Evolutionary conservation across 1,284 basidiomycete genomes (phyloP), one percentile per base, ranked within the genome.

Genomic region (Ustilago vetiveriae): DNA sequence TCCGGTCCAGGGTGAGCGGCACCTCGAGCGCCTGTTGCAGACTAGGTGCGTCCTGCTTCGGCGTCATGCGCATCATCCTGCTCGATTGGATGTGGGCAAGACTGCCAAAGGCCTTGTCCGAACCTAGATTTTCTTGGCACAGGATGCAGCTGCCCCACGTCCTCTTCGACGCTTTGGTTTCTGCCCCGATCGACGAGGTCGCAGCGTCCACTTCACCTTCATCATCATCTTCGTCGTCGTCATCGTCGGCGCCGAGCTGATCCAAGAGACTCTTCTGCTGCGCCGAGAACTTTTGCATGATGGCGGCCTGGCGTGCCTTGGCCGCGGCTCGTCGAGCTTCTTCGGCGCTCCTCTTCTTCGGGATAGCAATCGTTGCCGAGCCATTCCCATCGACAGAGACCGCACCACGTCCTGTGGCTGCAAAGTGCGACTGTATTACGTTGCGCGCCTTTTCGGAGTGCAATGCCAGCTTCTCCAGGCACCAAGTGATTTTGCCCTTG

Each of bases 81-180:
- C 94, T 97, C 0, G 92, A 89, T 80, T 98, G 95, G 6, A 98
- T 82, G 57, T 95, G 85, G 1, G 91, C 92, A n/a, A 99, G 86
- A 42, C 88, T 88, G 13, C 96, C 96, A 78, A 97, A 98, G 0
- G 91, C 85, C 59, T 88, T 86, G 13, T 86, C 84, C 1, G 85
- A 83, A 59, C 88, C 90, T 43, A 98, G 87, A 60, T 93, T 90
- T 82, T 98, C 96, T 82, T 98, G 96, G 76, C 96, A 99, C 8
- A 98, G 92, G 68, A 99, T 98, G 82, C 96, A 99, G 23, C 90
- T 90, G 1, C 95, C 96, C 67, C 53, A 58, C 29, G 48, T 65
- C 55, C 62, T 60, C 46, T 66, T 65, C 3, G 50, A 40, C 17
- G 53, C 58, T 32, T 59, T 67, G 4, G 39, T 33, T 17, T 65